Conservation (phyloP, 2,329 filamentous ascomycete genomes). For the Nemania diffusa region DNA sequence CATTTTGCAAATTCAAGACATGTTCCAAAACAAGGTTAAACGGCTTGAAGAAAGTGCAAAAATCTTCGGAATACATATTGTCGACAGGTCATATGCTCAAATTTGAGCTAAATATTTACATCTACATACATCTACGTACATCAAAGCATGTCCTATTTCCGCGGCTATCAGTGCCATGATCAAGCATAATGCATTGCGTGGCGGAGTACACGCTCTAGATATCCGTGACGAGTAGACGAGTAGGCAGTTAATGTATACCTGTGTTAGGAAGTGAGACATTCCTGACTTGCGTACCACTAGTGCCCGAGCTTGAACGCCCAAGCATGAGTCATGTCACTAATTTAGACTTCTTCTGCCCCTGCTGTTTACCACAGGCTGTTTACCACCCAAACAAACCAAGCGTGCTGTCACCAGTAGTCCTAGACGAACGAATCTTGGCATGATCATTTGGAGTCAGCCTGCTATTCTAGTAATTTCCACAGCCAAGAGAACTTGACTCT, state of each 20-base stretch:
- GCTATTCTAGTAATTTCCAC: background rate
- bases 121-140: background rate
- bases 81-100: background rate
- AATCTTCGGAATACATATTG: background rate
- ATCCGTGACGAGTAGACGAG: background rate
- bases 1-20: background rate
- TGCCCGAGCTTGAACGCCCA: background rate
- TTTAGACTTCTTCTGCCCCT: background rate
- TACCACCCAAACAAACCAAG: background rate
- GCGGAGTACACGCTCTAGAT: background rate
- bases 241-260: background rate
- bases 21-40: background rate
- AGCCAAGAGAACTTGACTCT: background rate
- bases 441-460: background rate
- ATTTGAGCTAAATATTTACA: background rate
- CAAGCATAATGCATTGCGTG: background rate
- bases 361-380: background rate
- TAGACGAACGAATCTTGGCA: background rate
- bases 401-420: background rate
- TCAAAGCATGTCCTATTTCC: background rate
- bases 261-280: constrained; percentile 2
- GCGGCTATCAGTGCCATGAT: background rate
- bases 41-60: background rate
- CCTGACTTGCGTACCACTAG: background rate
- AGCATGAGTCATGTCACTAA: background rate